A percentile compares a stretch with the other conserved stretches of the same genome.
These are phyloP conservation scores for Coleophoma crateriformis DNA, from an alignment of 2,329 filamentous ascomycete species.

Conservation along the genomic window DNA sequence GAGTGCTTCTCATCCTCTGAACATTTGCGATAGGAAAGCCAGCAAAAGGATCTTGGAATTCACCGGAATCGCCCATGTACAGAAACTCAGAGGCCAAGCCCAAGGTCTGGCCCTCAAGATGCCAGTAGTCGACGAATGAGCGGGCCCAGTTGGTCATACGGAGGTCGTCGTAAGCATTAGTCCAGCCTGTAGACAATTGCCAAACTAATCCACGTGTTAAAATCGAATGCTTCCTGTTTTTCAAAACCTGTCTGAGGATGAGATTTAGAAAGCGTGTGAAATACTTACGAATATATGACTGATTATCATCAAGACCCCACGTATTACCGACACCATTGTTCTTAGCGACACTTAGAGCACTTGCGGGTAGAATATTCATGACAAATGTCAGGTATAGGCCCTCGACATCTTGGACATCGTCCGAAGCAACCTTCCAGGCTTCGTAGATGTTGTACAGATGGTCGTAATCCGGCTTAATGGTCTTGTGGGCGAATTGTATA, in stretches of 20 bases:
- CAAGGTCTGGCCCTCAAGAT: constrained; percentile 23
- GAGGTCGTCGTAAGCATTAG: constrained; percentile 27
- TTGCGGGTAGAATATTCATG: constrained; percentile 23
- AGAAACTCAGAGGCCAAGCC: constrained; percentile 2
- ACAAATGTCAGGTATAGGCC: constrained; percentile 33
- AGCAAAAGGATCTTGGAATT: background rate
- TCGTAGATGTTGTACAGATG: constrained; percentile 27
- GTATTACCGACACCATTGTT: constrained; percentile 33
- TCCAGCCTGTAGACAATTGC: constrained; percentile 34
- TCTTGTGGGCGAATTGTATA: constrained; percentile 27
- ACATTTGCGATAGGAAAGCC: background rate
- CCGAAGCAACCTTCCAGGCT: constrained; percentile 28
- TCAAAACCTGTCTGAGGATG: background rate
- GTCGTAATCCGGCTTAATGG: constrained; percentile 29
- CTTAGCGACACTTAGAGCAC: constrained; percentile 23
- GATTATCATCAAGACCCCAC: constrained; percentile 27
- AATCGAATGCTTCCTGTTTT: background rate
- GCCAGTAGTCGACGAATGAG: constrained; percentile 22
- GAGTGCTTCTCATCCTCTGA: constrained; percentile 9
- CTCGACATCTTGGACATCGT: constrained; percentile 27
- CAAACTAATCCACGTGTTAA: constrained; percentile 22
- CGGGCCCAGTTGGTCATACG: constrained; percentile 29
- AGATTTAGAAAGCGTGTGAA: background rate
- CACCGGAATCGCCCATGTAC: constrained; percentile 1
- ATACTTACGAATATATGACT: constrained; percentile 27